phyloP scores from a whole-genome alignment of 768 basidiomycete genomes.

The Kwoniella botswanensis region DNA sequence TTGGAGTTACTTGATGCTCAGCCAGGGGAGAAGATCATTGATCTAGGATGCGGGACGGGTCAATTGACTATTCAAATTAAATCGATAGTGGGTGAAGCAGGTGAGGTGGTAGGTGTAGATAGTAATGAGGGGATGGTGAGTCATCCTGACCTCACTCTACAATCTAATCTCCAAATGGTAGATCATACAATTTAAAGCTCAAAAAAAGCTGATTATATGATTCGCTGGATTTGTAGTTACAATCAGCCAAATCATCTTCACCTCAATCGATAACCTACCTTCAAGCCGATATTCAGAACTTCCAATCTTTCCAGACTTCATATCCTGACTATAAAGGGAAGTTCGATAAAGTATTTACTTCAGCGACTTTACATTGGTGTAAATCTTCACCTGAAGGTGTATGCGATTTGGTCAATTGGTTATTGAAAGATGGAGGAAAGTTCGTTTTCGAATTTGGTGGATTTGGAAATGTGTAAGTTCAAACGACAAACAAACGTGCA shows the following conservation, averaged over 20 bases:
- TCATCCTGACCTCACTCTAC: not conserved
- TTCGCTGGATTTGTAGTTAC: constrained; percentile 60
- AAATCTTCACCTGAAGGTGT: constrained; percentile 73
- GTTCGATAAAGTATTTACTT: constrained; percentile 80
- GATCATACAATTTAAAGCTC: no score
- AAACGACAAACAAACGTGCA: not conserved
- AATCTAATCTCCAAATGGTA: not conserved
- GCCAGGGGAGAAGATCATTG: constrained; percentile 69
- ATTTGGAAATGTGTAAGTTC: constrained; percentile 69
- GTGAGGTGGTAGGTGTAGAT: constrained; percentile 71
- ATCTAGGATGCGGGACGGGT: constrained; percentile 77
- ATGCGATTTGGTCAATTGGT: constrained; percentile 65
- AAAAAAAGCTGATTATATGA: no score
- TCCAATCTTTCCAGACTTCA: constrained; percentile 53
- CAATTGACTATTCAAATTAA: constrained; percentile 71
- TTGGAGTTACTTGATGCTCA: constrained; percentile 68
- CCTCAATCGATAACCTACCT: constrained; percentile 58
- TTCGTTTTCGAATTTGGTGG: constrained; percentile 80
- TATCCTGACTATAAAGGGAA: constrained; percentile 48
- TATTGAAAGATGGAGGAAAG: constrained; percentile 73
- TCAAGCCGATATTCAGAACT: constrained; percentile 58
- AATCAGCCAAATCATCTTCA: constrained; percentile 61
- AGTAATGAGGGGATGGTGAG: constrained; percentile 74
- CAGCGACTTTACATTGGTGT: constrained; percentile 84
- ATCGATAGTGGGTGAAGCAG: constrained; percentile 61